Evolutionary conservation across 768 basidiomycete species (phyloP), one percentile per base, ranked within the genome.

Genomic region (Lactarius psammicola): DNA sequence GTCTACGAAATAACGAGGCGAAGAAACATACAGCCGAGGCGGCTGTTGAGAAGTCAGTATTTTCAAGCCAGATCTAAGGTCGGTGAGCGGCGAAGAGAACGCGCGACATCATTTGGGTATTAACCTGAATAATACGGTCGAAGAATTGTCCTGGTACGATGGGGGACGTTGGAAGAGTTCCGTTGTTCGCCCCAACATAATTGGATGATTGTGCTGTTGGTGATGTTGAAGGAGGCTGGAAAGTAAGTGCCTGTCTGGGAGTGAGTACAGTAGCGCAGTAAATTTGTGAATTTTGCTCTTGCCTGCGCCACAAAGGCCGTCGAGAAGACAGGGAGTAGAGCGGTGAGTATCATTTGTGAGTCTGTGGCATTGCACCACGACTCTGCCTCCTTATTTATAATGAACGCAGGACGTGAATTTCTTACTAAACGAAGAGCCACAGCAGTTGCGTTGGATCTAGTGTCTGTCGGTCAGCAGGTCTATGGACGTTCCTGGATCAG

Each of bases 111-210:
- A 40, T 34, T 11, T 33, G 17, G 7, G 23, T 10, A 49, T 30
- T 38, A 13, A 62, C 61, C 60, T 63, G 60, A 28, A 67, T 59
- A 61, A 63, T 53, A 6, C 49, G 60, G 44, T 62, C 61, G 13
- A 67, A 62, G 28, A 55, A 56, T 31, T 51, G 30, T 17, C 65
- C 55, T 3, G 17, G 17, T 53, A 56, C 55, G 15, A 56, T 10
- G 11, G 23, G 53, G 54, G 23, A 34, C 8, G n/a, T 60, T 8
- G 34, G 51, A 30, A 66, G 60, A 9, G 65, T 49, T 5, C 65
- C 60, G 23, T 66, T 66, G 20, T 28, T 61, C 3, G 51, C 49
- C 2, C 65, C 60, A 51, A 66, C 60, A 34, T 66, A 66, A 42
- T 66, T 66, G 30, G 54, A 7, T 3, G 60, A 61, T 4, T 40